Base-by-base conservation (phyloP, 352 stramenopile genomes). In the Globisporangium middletonii region DNA sequence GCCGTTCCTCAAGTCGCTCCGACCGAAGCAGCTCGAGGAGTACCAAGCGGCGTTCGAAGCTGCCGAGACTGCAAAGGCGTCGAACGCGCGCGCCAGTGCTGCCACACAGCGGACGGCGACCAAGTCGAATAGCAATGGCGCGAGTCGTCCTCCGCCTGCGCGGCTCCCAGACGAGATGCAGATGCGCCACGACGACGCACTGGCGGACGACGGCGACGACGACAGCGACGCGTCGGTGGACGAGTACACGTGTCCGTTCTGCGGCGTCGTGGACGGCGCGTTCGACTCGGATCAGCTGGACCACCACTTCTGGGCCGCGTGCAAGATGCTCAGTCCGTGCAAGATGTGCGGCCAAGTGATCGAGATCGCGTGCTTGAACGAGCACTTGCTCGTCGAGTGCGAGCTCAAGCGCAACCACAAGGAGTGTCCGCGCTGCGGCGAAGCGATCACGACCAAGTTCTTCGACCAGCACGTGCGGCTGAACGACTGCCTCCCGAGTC, bases 261-360 rank as follows among this genome's bases (percentile, higher is more conserved):
- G 91, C 56, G 86, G 86, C 35, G 67, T 92, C 38, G 75, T 92
- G 46, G 86, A 97, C 62, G 73, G 88, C 16, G 74, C 75, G 13
- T 98, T 96, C 47, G 92, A 92, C 57, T 90, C 91, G 16, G 88
- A 97, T 44, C 76, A 73, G 4, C 64, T 98, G 23, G 90, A 97
- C 63, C 80, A 96, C 64, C 92, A 98, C 62, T 97, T 97, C 60
- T 98, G 88, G 88, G 82, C 88, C 30, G 77, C 89, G 12, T 98
- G 92, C 61, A 75, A 78, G 26, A 93, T 98, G 86, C 73, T 98
- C 11, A 96, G 89, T 33, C 86, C 83, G 43, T 98, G 92, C 73
- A 88, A 90, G 46, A 93, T 96, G 77, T 98, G 92, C 59, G 86
- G 86, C 13, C 91, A 97, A 68, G 86, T 97, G 53, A 96, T 98